Conservation (phyloP, 768 basidiomycete genomes). For the Leucocoprinus leucothites region DNA sequence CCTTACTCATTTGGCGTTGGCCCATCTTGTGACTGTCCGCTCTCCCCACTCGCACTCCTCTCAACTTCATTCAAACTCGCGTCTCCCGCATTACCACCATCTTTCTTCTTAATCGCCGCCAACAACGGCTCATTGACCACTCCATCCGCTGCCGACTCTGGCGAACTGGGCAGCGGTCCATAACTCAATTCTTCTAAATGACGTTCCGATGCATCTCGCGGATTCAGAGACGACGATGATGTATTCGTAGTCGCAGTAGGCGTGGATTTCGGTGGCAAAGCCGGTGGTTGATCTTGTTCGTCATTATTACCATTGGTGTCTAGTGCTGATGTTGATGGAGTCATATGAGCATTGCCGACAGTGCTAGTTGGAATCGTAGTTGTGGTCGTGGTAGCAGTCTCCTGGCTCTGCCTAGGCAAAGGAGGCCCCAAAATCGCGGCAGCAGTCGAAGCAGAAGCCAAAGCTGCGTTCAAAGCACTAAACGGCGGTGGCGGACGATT, state of each 20-base stretch:
- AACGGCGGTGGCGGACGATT: constrained; percentile 32
- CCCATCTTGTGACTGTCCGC: background rate
- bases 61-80: too few relatives aligned
- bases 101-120: constrained; percentile 16
- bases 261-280: background rate
- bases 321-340: constrained; percentile 1
- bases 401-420: constrained; percentile 13
- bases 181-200: constrained; percentile 25
- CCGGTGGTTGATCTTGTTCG: background rate
- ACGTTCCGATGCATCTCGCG: constrained; percentile 13
- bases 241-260: background rate
- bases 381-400: constrained; percentile 5
- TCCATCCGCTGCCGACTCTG: constrained; percentile 32
- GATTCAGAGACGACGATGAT: constrained; percentile 12
- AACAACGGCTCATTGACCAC: constrained; percentile 32
- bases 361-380: background rate
- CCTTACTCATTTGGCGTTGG: too few relatives aligned
- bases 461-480: constrained; percentile 42
- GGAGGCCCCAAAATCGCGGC: constrained; percentile 33
- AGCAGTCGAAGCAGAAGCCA: constrained; percentile 45
- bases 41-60: background rate
- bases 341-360: background rate
- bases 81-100: too few relatives aligned
- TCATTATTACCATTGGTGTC: background rate
- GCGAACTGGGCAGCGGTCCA: constrained; percentile 42